These are phyloP conservation scores for Exophiala viscosa DNA, from an alignment of 2,329 filamentous ascomycete genomes.

Conservation along the genomic window DNA sequence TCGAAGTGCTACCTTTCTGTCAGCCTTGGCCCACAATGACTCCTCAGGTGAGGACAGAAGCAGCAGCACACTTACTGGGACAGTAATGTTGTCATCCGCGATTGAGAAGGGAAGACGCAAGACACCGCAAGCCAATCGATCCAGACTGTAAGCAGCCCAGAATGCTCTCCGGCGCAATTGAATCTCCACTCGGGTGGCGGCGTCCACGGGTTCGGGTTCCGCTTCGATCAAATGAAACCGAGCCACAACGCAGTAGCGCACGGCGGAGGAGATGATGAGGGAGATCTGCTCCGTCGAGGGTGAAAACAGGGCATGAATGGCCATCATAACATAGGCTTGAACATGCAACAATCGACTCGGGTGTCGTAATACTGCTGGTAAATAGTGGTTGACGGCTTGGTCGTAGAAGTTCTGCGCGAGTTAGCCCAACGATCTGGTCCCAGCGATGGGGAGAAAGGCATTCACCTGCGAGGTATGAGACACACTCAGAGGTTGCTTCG, in stretches of 20 bases:
- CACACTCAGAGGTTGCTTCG: conserved; percentile 3
- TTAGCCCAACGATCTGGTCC: background rate
- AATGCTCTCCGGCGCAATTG: conserved; percentile 31
- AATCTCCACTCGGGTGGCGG: background rate
- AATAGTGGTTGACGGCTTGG: conserved; percentile 6
- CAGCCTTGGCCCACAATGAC: background rate
- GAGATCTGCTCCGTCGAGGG: conserved; percentile 5
- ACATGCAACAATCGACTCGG: conserved; percentile 1
- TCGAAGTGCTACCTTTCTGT: conserved; percentile 1
- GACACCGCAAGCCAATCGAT: conserved; percentile 36
- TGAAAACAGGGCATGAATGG: conserved; percentile 5
- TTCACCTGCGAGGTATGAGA: conserved; percentile 3
- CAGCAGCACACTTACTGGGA: background rate
- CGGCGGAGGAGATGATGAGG: conserved; percentile 5
- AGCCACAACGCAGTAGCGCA: conserved; percentile 6
- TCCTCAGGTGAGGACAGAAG: no score
- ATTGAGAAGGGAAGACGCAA: conserved; percentile 29
- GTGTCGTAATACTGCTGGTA: conserved; percentile 2
- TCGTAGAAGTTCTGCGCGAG: conserved; percentile 2
- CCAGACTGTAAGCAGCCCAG: conserved; percentile 32
- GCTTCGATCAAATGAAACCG: conserved; percentile 7
- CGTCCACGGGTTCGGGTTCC: conserved; percentile 1
- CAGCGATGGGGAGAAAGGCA: no score
- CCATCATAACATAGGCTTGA: conserved; percentile 9
- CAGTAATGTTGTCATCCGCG: conserved; percentile 6